A percentile compares a stretch with the other conserved stretches of the same genome.
These are phyloP conservation scores for Wickerhamiella occidentalis DNA, from an alignment of 805 yeast species.

Conservation along the genomic window DNA sequence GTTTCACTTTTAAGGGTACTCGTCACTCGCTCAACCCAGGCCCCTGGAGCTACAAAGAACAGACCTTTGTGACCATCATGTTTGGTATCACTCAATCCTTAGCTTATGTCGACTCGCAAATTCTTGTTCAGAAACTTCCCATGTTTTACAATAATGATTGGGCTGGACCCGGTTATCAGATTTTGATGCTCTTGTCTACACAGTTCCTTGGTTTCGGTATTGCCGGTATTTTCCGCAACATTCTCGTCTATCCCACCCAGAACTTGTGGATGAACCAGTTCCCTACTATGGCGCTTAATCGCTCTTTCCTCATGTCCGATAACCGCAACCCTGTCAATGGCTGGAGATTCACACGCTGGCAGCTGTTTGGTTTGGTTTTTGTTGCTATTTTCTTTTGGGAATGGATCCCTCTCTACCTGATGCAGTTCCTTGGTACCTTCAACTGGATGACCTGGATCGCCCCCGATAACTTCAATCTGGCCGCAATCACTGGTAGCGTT, in stretches of 20 bases:
- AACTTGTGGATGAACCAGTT: constrained; percentile 37
- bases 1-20: constrained; percentile 31
- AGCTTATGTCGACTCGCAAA: constrained; percentile 19
- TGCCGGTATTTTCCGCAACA: constrained; percentile 45
- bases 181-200: constrained; percentile 36
- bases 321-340: constrained; percentile 34
- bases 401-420: constrained; percentile 60
- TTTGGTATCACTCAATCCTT: constrained; percentile 15
- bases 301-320: constrained; percentile 26
- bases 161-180: constrained; percentile 35
- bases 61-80: constrained; percentile 31
- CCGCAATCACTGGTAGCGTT: constrained; percentile 51
- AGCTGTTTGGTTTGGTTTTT: constrained; percentile 37
- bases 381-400: constrained; percentile 40
- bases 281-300: constrained; percentile 49
- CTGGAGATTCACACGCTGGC: constrained; percentile 46
- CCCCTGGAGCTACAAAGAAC: constrained; percentile 40
- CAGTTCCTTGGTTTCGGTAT: constrained; percentile 43
- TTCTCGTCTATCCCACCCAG: constrained; percentile 34
- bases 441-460: constrained; percentile 52
- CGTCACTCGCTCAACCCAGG: constrained; percentile 44
- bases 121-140: constrained; percentile 26
- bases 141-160: constrained; percentile 24
- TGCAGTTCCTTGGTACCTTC: constrained; percentile 50
- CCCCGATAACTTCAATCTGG: constrained; percentile 42